Evolutionary conservation across 202 grass and related monocot species (phyloP).

Genomic region (Carex arenaria): DNA sequence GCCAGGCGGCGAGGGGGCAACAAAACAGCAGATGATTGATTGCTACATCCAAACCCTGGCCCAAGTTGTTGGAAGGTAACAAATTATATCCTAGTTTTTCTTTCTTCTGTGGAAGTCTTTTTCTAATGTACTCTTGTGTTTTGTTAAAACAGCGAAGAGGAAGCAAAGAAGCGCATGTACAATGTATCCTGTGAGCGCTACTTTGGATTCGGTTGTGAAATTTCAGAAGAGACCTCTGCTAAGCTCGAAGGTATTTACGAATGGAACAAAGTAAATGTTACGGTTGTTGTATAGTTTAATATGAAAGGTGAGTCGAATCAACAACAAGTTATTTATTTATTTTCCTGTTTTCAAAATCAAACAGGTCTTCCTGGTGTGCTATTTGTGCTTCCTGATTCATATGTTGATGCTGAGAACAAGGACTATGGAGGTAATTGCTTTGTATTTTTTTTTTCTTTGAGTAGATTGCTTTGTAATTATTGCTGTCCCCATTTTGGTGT

Average conservation of each 20-base stretch:
- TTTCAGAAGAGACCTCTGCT: constrained; percentile 48
- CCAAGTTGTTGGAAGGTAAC: constrained; percentile 44
- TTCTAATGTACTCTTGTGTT: not conserved
- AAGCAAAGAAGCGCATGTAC: constrained; percentile 61
- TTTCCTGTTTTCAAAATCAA: not conserved
- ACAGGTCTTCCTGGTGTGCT: constrained; percentile 80
- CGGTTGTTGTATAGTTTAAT: too few species aligned
- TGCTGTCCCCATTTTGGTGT: not conserved
- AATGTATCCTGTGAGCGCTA: constrained; percentile 62
- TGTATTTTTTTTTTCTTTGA: not conserved
- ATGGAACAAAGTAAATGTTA: not conserved
- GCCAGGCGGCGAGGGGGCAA: constrained; percentile 38
- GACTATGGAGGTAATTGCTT: constrained; percentile 76
- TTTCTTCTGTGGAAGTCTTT: not conserved
- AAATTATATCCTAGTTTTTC: not conserved
- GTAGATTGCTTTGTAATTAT: not conserved
- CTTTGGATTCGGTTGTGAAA: constrained; percentile 68
- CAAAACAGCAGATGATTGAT: constrained; percentile 55
- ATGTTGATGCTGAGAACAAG: constrained; percentile 95
- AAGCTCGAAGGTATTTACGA: constrained; percentile 42
- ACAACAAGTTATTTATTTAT: not conserved
- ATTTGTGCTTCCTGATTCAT: constrained; percentile 99
- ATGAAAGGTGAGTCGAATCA: not conserved
- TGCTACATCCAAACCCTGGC: constrained; percentile 51
- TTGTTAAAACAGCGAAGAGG: constrained; percentile 40